These are phyloP conservation scores for Globisporangium cederbergense DNA, from an alignment of 352 stramenopile species.

Conservation along the genomic window DNA sequence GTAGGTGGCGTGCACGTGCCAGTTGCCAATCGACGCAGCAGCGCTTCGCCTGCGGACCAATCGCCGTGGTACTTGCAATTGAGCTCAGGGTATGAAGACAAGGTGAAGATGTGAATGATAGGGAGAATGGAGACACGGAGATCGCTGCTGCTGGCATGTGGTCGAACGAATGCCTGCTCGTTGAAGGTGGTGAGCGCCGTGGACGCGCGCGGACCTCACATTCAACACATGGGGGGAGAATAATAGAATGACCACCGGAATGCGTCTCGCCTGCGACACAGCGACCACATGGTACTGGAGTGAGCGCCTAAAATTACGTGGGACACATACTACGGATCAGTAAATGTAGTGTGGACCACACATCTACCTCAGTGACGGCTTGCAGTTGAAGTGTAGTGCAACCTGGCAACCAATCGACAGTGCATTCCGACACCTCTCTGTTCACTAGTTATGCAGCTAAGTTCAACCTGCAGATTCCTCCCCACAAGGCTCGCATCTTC, in stretches of 20 bases:
- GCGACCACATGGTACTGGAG: not conserved
- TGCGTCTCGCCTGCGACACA: not conserved
- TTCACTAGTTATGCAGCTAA: not conserved
- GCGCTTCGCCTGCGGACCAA: not conserved
- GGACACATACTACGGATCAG: not conserved
- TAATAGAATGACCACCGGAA: conserved; percentile 1
- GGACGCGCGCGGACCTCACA: too few species aligned
- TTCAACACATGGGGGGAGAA: not conserved
- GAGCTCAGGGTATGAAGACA: not conserved
- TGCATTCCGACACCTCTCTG: too few species aligned
- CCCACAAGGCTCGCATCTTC: not conserved
- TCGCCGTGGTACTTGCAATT: not conserved
- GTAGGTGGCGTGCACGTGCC: conserved; percentile 1
- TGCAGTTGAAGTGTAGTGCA: too few species aligned
- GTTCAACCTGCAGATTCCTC: not conserved
- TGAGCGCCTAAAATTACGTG: not conserved
- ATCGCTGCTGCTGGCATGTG: not conserved
- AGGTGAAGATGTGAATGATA: not conserved
- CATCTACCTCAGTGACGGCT: too few species aligned
- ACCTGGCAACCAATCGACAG: too few species aligned
- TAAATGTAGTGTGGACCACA: too few species aligned
- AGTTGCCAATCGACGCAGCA: conserved; percentile 7
- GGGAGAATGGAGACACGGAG: not conserved
- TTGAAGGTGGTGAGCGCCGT: not conserved
- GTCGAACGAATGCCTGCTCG: not conserved